Conservation (phyloP, 148 eudicot genomes). For the Fagopyrum esculentum region DNA sequence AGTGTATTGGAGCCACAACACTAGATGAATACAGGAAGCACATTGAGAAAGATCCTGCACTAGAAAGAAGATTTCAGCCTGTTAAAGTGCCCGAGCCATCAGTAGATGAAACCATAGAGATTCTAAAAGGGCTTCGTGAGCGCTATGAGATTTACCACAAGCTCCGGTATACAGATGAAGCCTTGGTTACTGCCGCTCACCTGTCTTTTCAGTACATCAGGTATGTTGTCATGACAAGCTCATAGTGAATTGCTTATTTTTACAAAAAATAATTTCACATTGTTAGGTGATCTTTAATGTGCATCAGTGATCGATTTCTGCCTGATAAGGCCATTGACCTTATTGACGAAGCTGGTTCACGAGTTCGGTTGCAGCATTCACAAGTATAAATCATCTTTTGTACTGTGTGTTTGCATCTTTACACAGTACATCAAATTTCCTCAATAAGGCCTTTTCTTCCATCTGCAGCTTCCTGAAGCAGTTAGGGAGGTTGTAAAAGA, state of each 20-base stretch:
- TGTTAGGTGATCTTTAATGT: background rate
- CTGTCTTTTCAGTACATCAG: constrained; percentile 20
- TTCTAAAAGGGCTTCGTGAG: constrained; percentile 81
- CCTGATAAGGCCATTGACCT: constrained; percentile 29
- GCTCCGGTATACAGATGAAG: constrained; percentile 14
- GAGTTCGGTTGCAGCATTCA: constrained; percentile 10
- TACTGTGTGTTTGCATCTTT: background rate
- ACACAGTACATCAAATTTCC: background rate
- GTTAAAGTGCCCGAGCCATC: constrained; percentile 95
- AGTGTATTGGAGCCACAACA: constrained; percentile 98
- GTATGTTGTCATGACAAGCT: background rate
- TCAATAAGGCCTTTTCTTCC: background rate
- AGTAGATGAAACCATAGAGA: constrained; percentile 85
- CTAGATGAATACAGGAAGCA: constrained; percentile 93
- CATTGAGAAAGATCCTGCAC: constrained; percentile 92
- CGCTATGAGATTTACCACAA: constrained; percentile 61
- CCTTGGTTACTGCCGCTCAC: constrained; percentile 19
- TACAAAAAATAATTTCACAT: too few relatives aligned
- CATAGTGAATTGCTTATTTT: too few relatives aligned
- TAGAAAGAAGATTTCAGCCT: constrained; percentile 91
- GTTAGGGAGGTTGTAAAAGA: constrained; percentile 64
- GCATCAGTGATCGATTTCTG: constrained; percentile 17
- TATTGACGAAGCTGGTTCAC: constrained; percentile 27
- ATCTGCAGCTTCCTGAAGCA: constrained; percentile 52
- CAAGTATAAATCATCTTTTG: constrained; percentile 17